Conservation (phyloP, 495 filamentous ascomycete species). For the Hapsidospora chrysogenum region DNA sequence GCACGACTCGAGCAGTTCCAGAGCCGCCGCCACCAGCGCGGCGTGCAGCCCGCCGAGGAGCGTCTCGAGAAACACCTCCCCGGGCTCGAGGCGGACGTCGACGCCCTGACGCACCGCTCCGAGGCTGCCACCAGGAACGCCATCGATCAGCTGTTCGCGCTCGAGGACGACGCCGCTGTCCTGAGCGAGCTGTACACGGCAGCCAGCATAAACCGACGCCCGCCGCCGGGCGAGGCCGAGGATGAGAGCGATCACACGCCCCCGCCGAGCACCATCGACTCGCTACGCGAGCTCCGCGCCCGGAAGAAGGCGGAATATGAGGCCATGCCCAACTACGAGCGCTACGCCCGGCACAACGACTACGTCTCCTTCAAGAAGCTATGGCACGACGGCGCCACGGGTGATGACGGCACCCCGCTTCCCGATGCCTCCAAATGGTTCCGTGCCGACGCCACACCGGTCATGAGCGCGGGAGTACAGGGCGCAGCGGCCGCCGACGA, state of each 20-base stretch:
- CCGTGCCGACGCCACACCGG: conserved; percentile 27
- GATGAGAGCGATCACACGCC: conserved; percentile 3
- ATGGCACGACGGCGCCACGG: conserved; percentile 61
- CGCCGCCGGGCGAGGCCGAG: conserved; percentile 5
- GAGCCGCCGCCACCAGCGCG: too few species aligned
- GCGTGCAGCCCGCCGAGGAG: conserved; percentile 15
- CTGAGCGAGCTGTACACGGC: conserved; percentile 21
- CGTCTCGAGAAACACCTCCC: conserved; percentile 18
- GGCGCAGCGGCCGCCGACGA: conserved; percentile 12
- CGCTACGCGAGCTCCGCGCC: background rate
- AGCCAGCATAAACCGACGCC: conserved; percentile 6
- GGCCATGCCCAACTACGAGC: conserved; percentile 19
- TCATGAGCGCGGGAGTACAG: conserved; percentile 8
- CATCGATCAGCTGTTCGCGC: conserved; percentile 29
- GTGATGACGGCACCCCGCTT: conserved; percentile 43
- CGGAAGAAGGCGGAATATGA: conserved; percentile 19
- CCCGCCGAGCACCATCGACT: background rate
- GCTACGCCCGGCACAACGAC: conserved; percentile 61
- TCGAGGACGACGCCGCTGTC: conserved; percentile 24
- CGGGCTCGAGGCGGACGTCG: conserved; percentile 20
- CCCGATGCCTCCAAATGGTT: conserved; percentile 65
- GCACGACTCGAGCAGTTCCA: too few species aligned
- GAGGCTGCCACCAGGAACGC: conserved; percentile 25
- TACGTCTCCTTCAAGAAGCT: conserved; percentile 64
- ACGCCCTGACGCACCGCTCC: conserved; percentile 16